These are phyloP conservation scores for Eutrema salsugineum DNA, from an alignment of 441 rosid species.

Conservation along the genomic window DNA sequence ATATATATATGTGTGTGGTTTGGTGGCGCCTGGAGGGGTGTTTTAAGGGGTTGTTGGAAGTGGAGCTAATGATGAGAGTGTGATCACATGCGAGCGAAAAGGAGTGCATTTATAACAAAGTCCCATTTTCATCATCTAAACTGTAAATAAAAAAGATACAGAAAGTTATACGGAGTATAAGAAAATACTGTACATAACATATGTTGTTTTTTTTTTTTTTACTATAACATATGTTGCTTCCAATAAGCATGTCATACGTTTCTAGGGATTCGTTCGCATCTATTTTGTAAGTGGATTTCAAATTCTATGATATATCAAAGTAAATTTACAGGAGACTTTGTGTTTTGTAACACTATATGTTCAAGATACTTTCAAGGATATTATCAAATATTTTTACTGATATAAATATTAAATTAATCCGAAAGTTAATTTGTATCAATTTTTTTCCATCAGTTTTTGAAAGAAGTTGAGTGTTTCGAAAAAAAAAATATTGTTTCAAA, in stretches of 20 bases:
- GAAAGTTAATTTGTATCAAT: too few species aligned
- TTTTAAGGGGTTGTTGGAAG: slow-evolving; percentile 1
- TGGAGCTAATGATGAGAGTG: background rate
- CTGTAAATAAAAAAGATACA: background rate
- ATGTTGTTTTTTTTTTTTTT: too few species aligned
- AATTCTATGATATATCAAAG: background rate
- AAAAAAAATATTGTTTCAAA: too few species aligned
- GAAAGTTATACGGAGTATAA: too few species aligned
- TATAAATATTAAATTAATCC: too few species aligned
- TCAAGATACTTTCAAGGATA: background rate
- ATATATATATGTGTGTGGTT: background rate
- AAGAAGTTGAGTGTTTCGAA: too few species aligned
- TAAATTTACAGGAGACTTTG: background rate
- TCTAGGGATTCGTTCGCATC: background rate
- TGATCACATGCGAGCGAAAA: slow-evolving; percentile 1
- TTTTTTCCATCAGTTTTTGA: too few species aligned
- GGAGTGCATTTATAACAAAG: background rate
- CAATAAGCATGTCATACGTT: background rate
- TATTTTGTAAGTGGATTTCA: background rate
- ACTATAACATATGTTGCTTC: background rate
- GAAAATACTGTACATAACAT: background rate
- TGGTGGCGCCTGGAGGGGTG: background rate
- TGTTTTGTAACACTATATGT: background rate
- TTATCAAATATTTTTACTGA: too few species aligned
- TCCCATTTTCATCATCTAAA: background rate